phyloP scores from a whole-genome alignment of 345 rosid species.

The Gynandropsis gynandra region DNA sequence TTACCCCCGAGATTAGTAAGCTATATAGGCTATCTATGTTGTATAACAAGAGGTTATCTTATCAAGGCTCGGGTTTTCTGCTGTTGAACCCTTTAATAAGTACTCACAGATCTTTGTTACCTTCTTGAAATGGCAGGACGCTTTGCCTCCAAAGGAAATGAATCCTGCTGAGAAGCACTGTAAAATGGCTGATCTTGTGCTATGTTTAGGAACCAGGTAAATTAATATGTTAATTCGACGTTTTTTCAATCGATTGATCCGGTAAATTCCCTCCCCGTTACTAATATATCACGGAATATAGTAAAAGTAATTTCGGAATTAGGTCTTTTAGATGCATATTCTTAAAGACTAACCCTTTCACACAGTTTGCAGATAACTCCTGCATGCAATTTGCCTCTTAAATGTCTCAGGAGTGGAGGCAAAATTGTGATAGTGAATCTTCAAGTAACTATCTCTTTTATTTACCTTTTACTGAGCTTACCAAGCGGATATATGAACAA shows the following conservation, averaged over 20 bases:
- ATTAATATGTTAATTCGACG: constrained; percentile 11
- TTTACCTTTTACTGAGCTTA: neutral
- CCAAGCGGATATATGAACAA: neutral
- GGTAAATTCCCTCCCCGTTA: neutral
- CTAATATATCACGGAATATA: neutral
- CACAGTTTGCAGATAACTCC: constrained; percentile 99
- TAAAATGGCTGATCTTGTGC: constrained; percentile 78
- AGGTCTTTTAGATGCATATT: neutral
- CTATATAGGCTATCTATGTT: too few species aligned
- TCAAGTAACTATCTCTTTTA: constrained; percentile 45
- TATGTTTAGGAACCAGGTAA: constrained; percentile 95
- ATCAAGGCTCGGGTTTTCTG: too few species aligned
- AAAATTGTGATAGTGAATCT: constrained; percentile 91
- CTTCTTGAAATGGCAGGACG: constrained; percentile 50
- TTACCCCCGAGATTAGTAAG: too few species aligned
- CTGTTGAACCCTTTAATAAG: neutral
- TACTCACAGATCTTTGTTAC: neutral
- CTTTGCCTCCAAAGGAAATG: constrained; percentile 80
- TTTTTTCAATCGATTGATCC: neutral
- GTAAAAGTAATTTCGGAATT: neutral
- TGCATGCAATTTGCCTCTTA: constrained; percentile 96
- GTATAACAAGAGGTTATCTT: too few species aligned
- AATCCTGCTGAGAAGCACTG: constrained; percentile 86
- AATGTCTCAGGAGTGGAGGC: constrained; percentile 83
- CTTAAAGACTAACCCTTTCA: neutral